Evolutionary conservation across 352 stramenopile genomes (phyloP).

Genomic region (Phytophthora cactorum): DNA sequence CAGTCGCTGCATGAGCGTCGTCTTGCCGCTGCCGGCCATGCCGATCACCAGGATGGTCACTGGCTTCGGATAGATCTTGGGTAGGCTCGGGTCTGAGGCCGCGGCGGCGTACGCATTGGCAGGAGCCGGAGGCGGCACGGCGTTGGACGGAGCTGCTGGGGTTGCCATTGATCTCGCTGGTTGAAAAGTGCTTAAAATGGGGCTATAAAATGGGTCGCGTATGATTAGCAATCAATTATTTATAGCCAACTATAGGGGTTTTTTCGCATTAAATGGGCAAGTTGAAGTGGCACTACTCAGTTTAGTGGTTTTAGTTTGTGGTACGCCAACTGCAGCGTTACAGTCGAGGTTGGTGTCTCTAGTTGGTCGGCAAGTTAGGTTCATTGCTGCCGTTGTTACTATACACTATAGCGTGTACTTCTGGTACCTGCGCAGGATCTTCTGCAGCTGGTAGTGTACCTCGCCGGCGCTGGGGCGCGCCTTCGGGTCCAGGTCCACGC

Average conservation of each 20-base stretch:
- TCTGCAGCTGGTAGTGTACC: slow-evolving; percentile 41
- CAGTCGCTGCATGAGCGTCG: slow-evolving; percentile 93
- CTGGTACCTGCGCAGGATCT: slow-evolving; percentile 37
- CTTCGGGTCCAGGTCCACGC: slow-evolving; percentile 34
- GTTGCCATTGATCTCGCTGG: slow-evolving; percentile 35
- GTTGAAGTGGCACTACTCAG: slow-evolving; percentile 23
- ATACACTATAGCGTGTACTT: slow-evolving; percentile 40
- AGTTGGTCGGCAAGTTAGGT: neutral
- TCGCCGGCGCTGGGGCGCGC: slow-evolving; percentile 32
- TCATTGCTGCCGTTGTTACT: neutral
- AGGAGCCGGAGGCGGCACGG: slow-evolving; percentile 26
- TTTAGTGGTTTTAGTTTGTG: neutral
- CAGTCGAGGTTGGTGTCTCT: slow-evolving; percentile 16
- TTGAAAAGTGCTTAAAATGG: slow-evolving; percentile 20
- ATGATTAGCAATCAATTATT: slow-evolving; percentile 2
- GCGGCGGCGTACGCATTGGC: slow-evolving; percentile 19
- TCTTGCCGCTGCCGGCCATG: slow-evolving; percentile 98
- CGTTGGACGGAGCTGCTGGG: slow-evolving; percentile 12
- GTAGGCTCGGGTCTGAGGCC: slow-evolving; percentile 36
- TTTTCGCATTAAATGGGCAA: neutral
- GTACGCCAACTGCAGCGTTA: slow-evolving; percentile 6
- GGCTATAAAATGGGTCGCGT: neutral
- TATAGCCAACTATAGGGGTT: neutral
- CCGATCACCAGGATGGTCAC: slow-evolving; percentile 92
- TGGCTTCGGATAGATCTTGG: slow-evolving; percentile 70